A percentile compares a stretch with the other conserved stretches of the same genome.
These are phyloP conservation scores for Aspergillus fumigatiaffinis DNA, from an alignment of 2,329 filamentous ascomycete genomes.

Conservation along the genomic window DNA sequence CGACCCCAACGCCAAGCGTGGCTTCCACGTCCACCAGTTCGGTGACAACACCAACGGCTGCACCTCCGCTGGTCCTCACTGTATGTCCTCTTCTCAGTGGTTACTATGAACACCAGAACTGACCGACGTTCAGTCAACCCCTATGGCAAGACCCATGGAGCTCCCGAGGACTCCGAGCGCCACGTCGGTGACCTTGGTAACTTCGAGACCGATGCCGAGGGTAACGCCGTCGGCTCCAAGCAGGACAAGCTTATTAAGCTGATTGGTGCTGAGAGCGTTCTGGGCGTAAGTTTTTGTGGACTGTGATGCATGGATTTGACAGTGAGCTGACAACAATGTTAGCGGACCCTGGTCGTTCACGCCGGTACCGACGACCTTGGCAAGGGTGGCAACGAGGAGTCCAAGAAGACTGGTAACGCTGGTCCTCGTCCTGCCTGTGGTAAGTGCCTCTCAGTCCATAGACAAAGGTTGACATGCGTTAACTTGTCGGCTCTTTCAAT, in stretches of 20 bases:
- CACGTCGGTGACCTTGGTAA: conserved; percentile 98
- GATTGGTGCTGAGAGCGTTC: conserved; percentile 90
- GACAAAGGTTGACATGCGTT: neutral
- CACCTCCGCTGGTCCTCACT: conserved; percentile 97
- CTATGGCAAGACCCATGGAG: conserved; percentile 85
- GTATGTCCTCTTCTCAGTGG: conserved; percentile 52
- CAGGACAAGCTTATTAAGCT: conserved; percentile 85
- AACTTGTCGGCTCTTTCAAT: neutral
- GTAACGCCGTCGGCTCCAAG: conserved; percentile 78
- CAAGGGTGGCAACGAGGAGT: conserved; percentile 87
- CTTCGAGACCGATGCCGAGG: conserved; percentile 90
- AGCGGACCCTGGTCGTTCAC: conserved; percentile 95
- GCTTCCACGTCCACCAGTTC: conserved; percentile 98
- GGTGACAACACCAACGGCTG: conserved; percentile 99
- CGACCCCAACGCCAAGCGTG: conserved; percentile 92
- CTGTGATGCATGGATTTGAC: neutral
- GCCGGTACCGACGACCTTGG: conserved; percentile 95
- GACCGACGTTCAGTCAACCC: conserved; percentile 73
- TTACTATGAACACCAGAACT: conserved; percentile 1
- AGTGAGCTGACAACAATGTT: conserved; percentile 14
- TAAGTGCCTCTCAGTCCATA: conserved; percentile 42
- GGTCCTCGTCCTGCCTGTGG: conserved; percentile 91
- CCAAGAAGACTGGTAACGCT: conserved; percentile 97
- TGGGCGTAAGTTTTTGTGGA: conserved; percentile 64
- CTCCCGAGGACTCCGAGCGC: conserved; percentile 74